Percentiles rank a stretch among this genome's conserved stretches.
Conservation (phyloP, 768 basidiomycete genomes). For the Cyclocybe cylindracea region DNA sequence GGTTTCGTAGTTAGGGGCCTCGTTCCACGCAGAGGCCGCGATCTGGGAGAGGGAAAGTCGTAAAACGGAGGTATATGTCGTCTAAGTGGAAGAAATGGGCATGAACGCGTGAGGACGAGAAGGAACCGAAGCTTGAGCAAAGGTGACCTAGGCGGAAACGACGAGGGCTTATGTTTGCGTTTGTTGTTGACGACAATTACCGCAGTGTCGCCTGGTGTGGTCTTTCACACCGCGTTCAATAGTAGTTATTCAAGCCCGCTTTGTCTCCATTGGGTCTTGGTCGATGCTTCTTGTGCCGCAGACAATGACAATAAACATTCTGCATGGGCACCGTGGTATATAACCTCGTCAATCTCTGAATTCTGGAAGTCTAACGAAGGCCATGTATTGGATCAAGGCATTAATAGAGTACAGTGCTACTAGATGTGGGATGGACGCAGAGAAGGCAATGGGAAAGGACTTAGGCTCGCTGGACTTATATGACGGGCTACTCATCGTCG, state of each 20-base stretch:
- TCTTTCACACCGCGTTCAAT: too few species aligned
- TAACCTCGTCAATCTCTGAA: too few species aligned
- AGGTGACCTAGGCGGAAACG: conserved; percentile 8
- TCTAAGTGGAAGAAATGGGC: conserved; percentile 9
- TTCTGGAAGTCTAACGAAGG: too few species aligned
- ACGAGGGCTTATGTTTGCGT: conserved; percentile 14
- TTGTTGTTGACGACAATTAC: conserved; percentile 10
- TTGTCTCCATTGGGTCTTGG: too few species aligned
- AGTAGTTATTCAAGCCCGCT: too few species aligned
- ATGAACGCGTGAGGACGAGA: conserved; percentile 13
- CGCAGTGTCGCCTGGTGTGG: neutral
- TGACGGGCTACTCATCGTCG: conserved; percentile 42
- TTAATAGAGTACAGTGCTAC: too few species aligned
- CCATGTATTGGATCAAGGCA: too few species aligned
- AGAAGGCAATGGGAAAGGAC: neutral
- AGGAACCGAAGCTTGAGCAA: neutral
- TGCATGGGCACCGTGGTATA: too few species aligned
- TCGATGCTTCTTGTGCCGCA: too few species aligned
- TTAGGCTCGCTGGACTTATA: neutral
- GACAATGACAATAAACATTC: too few species aligned
- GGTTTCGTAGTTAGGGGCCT: conserved; percentile 12
- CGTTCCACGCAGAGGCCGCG: neutral
- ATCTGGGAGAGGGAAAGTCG: conserved; percentile 9
- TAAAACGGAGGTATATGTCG: conserved; percentile 1
- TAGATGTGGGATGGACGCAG: too few species aligned